phyloP scores from a whole-genome alignment of 2,329 filamentous ascomycete species.

The Beauveria bassiana region DNA sequence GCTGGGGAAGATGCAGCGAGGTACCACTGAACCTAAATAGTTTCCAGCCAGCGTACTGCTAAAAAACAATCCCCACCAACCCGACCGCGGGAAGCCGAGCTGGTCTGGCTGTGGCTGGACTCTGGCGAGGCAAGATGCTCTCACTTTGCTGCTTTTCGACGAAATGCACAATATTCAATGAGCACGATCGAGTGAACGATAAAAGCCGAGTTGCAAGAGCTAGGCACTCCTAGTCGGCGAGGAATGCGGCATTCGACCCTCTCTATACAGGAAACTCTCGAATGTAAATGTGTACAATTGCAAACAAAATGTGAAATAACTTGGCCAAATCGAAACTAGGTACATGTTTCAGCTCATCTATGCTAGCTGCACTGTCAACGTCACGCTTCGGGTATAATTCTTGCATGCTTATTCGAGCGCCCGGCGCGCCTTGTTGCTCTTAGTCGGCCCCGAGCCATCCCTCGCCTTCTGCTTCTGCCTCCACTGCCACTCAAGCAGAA shows the following conservation, averaged over 20 bases:
- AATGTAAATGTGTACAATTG: constrained; percentile 1
- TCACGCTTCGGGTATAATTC: constrained; percentile 2
- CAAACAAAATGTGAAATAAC: neutral
- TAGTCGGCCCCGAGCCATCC: constrained; percentile 26
- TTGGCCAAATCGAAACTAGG: neutral
- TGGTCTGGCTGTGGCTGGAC: neutral
- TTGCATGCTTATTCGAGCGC: constrained; percentile 15
- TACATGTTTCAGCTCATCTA: neutral
- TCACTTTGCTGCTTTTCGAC: too few species aligned
- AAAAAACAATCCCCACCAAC: neutral
- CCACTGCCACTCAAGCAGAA: constrained; percentile 85
- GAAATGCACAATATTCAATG: too few species aligned
- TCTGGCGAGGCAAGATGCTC: too few species aligned
- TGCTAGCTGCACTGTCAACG: neutral
- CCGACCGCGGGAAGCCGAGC: neutral
- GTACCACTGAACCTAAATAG: neutral
- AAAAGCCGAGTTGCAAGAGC: neutral
- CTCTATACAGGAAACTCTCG: neutral
- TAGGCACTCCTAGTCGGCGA: neutral
- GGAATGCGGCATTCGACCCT: neutral
- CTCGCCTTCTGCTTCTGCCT: constrained; percentile 49
- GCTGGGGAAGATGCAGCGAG: neutral
- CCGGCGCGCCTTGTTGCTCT: constrained; percentile 19
- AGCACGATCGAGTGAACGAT: too few species aligned
- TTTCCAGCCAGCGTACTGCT: neutral